Percentiles rank a stretch among this genome's conserved stretches.
phyloP scores from a whole-genome alignment of 1,139 yeast species.

The Suzukiozyma palmioleophila region DNA sequence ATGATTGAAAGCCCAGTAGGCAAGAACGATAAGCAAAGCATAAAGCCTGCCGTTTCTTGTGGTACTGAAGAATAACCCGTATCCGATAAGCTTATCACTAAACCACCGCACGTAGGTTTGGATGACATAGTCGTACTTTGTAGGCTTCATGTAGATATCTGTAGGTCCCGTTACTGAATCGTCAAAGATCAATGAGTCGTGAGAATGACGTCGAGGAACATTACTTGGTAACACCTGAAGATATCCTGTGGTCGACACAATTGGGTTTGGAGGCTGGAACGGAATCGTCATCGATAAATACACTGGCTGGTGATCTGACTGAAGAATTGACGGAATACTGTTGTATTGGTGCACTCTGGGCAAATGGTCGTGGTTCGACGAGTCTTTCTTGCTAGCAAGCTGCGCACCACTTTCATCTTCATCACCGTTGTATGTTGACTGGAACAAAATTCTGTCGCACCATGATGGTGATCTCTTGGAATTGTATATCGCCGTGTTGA shows the following conservation, averaged over 20 bases:
- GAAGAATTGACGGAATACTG: constrained; percentile 29
- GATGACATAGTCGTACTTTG: constrained; percentile 29
- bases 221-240: constrained; percentile 31
- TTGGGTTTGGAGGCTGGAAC: constrained; percentile 34
- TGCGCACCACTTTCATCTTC: constrained; percentile 5
- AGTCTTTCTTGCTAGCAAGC: constrained; percentile 2
- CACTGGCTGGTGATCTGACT: constrained; percentile 44
- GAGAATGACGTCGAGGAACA: constrained; percentile 18
- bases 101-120: constrained; percentile 26
- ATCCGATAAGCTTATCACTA: constrained; percentile 36
- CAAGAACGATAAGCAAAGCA: constrained; percentile 9
- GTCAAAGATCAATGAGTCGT: constrained; percentile 11
- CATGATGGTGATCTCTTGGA: constrained; percentile 71
- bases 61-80: constrained; percentile 33
- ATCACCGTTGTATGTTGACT: constrained; percentile 36
- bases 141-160: constrained; percentile 40
- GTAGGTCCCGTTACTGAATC: constrained; percentile 39
- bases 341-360: constrained; percentile 36
- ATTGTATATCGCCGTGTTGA: constrained; percentile 50
- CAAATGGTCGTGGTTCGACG: constrained; percentile 5
- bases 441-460: constrained; percentile 79
- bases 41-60: constrained; percentile 37
- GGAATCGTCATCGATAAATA: constrained; percentile 45
- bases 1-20: constrained; percentile 6
- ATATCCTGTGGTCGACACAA: constrained; percentile 39